Base-by-base conservation (phyloP, 2,329 filamentous ascomycete species). In the Apiospora aurea region DNA sequence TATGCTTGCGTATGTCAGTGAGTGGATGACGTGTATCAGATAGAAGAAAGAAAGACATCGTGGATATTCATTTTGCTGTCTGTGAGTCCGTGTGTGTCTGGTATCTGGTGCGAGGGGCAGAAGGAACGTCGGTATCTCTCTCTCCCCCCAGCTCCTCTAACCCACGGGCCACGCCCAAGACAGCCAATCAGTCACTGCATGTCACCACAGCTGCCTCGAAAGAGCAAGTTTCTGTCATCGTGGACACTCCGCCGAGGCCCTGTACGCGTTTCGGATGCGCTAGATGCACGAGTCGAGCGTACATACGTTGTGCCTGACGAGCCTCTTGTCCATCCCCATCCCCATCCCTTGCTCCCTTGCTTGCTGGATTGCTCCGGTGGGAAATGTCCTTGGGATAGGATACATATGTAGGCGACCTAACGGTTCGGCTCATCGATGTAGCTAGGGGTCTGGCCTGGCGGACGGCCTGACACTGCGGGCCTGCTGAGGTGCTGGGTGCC, bases 11-110 rank as follows among this genome's bases (percentile, higher is more conserved):
- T 41, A 64, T 41, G 29, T 16, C 29, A 18, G 53, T 61, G 53
- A 29, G 38, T 47, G 44, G 44, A 18, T 61, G 57, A 64, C 57
- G 57, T 64, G 57, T 64, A 29, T 64, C 57, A 64, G 57, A 61
- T 61, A 61, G 26, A 38, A 61, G 26, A 38, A 61, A 38, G 34
- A 38, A 29, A 34, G 16, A 57, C 46, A n/a, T 49, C 8, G n/a
- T n/a, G 6, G 21, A 10, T n/a, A n/a, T 18, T 53, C 26, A 38
- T 38, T 61, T n/a, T 38, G 18, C 53, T 38, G 53, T 38, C 53
- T 18, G 53, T 53, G 49, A 26, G 49, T 38, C 51, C 7, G 34
- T 38, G 5, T 38, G 34, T 38, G 5, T 49, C 18, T n/a, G 21
- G 21, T n/a, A 6, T 49, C 46, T 47, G 46, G 46, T 49, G 53